Conservation (phyloP, 2,329 filamentous ascomycete species). For the Aspergillus sp. region DNA sequence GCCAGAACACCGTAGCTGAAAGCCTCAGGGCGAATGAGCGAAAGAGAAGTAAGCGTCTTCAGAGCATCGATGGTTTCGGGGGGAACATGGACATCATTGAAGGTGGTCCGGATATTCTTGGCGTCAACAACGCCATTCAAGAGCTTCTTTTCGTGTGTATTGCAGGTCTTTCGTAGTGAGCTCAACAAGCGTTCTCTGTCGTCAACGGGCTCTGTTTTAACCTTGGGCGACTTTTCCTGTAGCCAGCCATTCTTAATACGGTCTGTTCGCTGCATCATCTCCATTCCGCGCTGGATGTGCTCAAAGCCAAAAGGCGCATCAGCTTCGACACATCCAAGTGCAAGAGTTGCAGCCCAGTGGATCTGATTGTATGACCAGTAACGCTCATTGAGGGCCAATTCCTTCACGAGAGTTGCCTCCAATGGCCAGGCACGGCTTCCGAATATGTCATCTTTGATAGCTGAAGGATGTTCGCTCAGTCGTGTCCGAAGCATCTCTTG, state of each 20-base stretch:
- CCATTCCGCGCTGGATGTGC: conserved; percentile 31
- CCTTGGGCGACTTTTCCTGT: conserved; percentile 27
- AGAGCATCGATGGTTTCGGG: conserved; percentile 79
- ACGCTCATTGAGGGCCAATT: conserved; percentile 44
- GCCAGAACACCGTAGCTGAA: conserved; percentile 93
- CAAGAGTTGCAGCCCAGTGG: conserved; percentile 54
- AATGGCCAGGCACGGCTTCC: conserved; percentile 25
- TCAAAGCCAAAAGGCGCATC: conserved; percentile 37
- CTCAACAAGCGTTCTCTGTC: conserved; percentile 41
- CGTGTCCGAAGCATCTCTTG: conserved; percentile 54
- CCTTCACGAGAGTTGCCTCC: conserved; percentile 20
- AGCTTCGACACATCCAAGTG: conserved; percentile 44
- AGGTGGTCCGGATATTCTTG: conserved; percentile 77
- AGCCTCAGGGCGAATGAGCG: conserved; percentile 83
- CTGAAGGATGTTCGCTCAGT: conserved; percentile 26
- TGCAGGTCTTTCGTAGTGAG: conserved; percentile 55
- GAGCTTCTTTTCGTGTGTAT: conserved; percentile 76
- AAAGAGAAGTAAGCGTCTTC: conserved; percentile 82
- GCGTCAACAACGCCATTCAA: conserved; percentile 77
- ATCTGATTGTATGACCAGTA: conserved; percentile 58
- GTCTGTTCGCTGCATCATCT: conserved; percentile 38
- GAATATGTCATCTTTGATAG: conserved; percentile 30
- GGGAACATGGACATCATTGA: conserved; percentile 79
- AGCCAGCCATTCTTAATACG: conserved; percentile 34
- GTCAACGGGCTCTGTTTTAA: conserved; percentile 24